Evolutionary conservation across 169 alveolate genomes (phyloP).

Genomic region (Plasmodium fragile): DNA sequence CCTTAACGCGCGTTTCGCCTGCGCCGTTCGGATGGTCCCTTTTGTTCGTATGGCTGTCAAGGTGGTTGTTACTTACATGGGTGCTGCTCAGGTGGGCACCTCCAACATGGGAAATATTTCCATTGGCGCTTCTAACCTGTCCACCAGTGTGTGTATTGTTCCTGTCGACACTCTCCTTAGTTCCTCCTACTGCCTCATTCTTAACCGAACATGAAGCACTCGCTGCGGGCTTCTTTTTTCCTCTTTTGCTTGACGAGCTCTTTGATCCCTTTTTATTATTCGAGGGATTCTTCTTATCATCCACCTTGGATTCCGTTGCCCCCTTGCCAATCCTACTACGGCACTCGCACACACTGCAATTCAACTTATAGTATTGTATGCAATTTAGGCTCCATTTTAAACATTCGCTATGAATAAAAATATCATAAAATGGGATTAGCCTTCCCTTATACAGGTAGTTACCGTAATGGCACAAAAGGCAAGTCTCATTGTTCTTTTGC

Average conservation of each 20-base stretch:
- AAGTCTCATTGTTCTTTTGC: neutral
- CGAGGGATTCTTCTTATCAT: constrained; percentile 1
- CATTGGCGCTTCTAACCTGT: neutral
- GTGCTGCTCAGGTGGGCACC: neutral
- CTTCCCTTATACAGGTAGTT: constrained; percentile 77
- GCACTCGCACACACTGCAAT: constrained; percentile 63
- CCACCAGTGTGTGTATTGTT: neutral
- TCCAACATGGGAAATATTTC: neutral
- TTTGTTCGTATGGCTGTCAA: neutral
- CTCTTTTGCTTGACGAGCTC: neutral
- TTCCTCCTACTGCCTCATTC: neutral
- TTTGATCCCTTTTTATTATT: constrained; percentile 3
- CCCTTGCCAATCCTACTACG: neutral
- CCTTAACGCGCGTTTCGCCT: neutral
- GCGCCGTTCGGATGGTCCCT: neutral
- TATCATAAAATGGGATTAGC: constrained; percentile 82
- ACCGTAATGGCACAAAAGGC: constrained; percentile 47
- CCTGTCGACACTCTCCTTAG: neutral
- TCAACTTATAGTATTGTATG: constrained; percentile 73
- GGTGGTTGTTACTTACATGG: neutral
- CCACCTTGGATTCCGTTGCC: neutral
- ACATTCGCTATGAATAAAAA: constrained; percentile 82
- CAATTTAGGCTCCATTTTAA: constrained; percentile 83
- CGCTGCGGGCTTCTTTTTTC: constrained; percentile 10
- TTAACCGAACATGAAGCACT: constrained; percentile 3